Evolutionary conservation across 345 rosid species (phyloP).

Genomic region (Rubroshorea leprosula): DNA sequence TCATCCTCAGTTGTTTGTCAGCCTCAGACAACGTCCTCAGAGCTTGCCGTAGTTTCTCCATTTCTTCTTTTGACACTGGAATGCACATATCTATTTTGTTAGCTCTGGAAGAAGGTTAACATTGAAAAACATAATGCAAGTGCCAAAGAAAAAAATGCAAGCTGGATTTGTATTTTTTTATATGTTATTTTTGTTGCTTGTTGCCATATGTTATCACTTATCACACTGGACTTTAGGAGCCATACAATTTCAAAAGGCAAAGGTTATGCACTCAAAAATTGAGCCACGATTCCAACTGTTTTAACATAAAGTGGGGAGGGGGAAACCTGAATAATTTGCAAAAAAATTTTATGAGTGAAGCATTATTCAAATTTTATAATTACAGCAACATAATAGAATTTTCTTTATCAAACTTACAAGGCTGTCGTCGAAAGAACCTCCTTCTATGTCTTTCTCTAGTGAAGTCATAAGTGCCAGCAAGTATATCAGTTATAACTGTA

Average conservation of each 20-base stretch:
- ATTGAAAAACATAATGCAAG: conserved; percentile 8
- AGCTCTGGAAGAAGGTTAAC: conserved; percentile 7
- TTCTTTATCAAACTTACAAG: conserved; percentile 47
- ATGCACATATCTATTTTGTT: conserved; percentile 17
- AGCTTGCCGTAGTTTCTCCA: conserved; percentile 93
- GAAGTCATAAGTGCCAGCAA: conserved; percentile 89
- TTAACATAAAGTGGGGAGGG: neutral
- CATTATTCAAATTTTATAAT: conserved; percentile 2
- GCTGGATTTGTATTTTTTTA: neutral
- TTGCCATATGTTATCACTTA: too few relatives aligned
- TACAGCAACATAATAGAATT: conserved; percentile 3
- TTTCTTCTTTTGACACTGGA: conserved; percentile 84
- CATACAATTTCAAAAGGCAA: neutral
- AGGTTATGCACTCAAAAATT: too few relatives aligned
- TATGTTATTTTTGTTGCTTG: too few relatives aligned
- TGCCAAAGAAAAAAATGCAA: too few relatives aligned
- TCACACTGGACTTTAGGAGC: neutral
- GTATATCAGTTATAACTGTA: conserved; percentile 87
- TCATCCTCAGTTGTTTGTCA: conserved; percentile 88
- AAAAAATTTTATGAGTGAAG: too few relatives aligned
- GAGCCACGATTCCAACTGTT: too few relatives aligned
- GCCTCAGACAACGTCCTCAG: conserved; percentile 92
- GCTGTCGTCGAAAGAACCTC: conserved; percentile 73
- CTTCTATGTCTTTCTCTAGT: conserved; percentile 59
- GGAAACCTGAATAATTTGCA: neutral